Evolutionary conservation across 176 grass and related monocot species (phyloP), one percentile per base, ranked within the genome.

Genomic region (Oryza rufipogon): DNA sequence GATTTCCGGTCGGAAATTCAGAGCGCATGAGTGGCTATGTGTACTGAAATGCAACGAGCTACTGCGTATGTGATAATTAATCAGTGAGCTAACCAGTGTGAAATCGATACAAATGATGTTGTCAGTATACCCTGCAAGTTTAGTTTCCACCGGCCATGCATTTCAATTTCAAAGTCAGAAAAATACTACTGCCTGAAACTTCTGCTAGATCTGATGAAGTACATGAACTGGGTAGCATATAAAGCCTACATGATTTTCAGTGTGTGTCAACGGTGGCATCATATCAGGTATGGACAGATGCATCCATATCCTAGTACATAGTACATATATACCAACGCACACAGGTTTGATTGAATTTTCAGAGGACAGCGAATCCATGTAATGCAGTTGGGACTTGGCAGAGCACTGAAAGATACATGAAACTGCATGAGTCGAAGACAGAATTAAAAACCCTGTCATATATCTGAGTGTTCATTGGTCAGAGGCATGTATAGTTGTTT

Each of bases 1-100:
- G 56, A n/a, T 63, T 63, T 63, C 58, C 23, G n/a, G n/a, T 63
- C n/a, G n/a, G n/a, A 63, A 63, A 63, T 63, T 23, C 58, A 63
- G 58, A 58, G 54, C 7, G 54, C 54, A 20, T 2, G 54, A 19
- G 6, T 58, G 54, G 19, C 2, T n/a, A 58, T 58, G n/a, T 58
- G 54, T 58, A 58, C 54, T 20, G 17, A 6, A 58, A 63, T 63
- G 58, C 9, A 9, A 63, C 56, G 2, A 63, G 42, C 42, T 44
- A 11, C 0, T 10, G 58, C 58, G 22, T 63, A 5, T 52, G 49
- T 52, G 11, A 1, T 17, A 3, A 12, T 12, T 47, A 52, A 51
- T 51, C 48, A 51, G 46, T 12, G 15, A 7, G 4, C 51, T 54
- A 54, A 54, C 6, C 52, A 19, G 5, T 9, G 54, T n/a, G 54